Base-by-base conservation (phyloP, 768 basidiomycete species). In the Multifurca ochricompacta region DNA sequence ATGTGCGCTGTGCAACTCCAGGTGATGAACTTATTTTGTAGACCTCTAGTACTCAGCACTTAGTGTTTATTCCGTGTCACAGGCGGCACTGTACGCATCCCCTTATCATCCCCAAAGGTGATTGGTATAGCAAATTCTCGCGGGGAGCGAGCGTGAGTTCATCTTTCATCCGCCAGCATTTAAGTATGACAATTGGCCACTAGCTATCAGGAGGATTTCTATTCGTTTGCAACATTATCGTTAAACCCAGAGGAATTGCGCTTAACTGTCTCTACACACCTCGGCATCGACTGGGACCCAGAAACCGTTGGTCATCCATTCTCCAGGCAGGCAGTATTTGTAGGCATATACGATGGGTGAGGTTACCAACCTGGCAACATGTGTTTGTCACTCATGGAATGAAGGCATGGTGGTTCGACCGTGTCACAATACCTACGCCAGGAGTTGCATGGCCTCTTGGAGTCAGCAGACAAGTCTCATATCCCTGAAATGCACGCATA, bases 281-380 rank as follows among this genome's bases (percentile, higher is more conserved):
- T 82, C 54, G 76, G 74, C 35, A 67, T 85, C 51, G 78, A 86
- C 48, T 95, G 93, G 93, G 77, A 87, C 58, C 82, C 87, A 1
- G 66, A 74, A 25, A 63, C 61, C 25, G 71, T 79, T 8, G 75
- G 74, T 1, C 74, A 82, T 31, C 70, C 75, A 6, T 71, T 90
- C 19, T 76, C 87, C 1, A 71, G 80, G 27, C 91, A 96, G 67
- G 87, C 83, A 6, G 76, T 91, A 5, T 92, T 89, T 62, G 80
- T 91, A 34, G 93, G 92, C 28, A 84, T 96, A 53, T 96, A 92
- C 66, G 93, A 96, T 54, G 93, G 93, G 89, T 89, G 62, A 53
- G 52, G 77, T 67, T 48, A 28, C 31, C n/a, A 40, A 28, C 46
- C 7, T 43, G 53, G 27, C 41, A 14, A 45, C 37, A 35, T 21